phyloP scores from a whole-genome alignment of 352 stramenopile genomes.

The Pythium dissimile region DNA sequence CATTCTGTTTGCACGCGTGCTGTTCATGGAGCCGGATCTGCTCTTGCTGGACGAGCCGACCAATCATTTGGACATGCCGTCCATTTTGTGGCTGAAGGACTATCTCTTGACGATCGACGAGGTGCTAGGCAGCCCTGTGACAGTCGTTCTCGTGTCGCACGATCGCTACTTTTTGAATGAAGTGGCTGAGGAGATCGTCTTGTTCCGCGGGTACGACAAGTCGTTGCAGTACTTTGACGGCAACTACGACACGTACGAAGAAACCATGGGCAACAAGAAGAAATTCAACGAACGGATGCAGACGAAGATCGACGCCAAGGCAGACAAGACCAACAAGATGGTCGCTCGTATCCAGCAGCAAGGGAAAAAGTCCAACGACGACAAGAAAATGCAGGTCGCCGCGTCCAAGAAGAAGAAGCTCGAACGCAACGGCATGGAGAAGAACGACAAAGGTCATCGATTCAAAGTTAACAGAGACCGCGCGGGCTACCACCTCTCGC shows the following conservation, averaged over 20 bases:
- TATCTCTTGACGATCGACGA: conserved; percentile 58
- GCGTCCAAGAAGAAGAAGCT: conserved; percentile 73
- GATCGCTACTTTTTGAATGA: conserved; percentile 94
- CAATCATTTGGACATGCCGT: conserved; percentile 89
- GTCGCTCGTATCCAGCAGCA: conserved; percentile 41
- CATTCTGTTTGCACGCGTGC: conserved; percentile 51
- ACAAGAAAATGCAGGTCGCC: conserved; percentile 63
- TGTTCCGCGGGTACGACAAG: conserved; percentile 57
- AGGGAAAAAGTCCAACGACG: conserved; percentile 37
- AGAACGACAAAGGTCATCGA: conserved; percentile 50
- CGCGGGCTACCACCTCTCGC: conserved; percentile 33
- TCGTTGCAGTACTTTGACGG: conserved; percentile 55
- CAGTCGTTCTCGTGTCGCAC: conserved; percentile 89
- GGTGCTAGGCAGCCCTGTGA: conserved; percentile 63
- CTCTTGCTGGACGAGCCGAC: conserved; percentile 91
- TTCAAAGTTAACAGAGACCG: conserved; percentile 60
- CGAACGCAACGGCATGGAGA: conserved; percentile 46
- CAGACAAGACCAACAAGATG: conserved; percentile 53
- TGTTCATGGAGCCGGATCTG: conserved; percentile 85
- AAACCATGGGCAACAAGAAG: conserved; percentile 45
- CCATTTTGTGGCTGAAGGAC: conserved; percentile 78
- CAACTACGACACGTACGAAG: conserved; percentile 58
- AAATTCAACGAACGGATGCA: conserved; percentile 46
- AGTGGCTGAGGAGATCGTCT: conserved; percentile 57
- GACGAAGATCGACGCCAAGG: conserved; percentile 48